A percentile compares a stretch with the other conserved stretches of the same genome.
phyloP scores from a whole-genome alignment of 441 rosid species.

The Gossypium davidsonii region DNA sequence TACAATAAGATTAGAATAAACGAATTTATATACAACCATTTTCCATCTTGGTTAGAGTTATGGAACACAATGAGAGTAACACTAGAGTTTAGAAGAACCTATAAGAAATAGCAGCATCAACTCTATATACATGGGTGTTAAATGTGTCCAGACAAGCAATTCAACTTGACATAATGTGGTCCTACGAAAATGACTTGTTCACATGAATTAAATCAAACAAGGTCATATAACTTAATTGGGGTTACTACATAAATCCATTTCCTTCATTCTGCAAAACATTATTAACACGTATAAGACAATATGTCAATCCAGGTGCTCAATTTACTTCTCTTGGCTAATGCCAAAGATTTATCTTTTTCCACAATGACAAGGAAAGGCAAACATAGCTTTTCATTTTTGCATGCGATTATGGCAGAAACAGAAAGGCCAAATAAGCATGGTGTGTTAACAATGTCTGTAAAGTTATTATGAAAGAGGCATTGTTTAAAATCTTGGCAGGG shows the following conservation, averaged over 20 bases:
- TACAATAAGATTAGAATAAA: conserved; percentile 24
- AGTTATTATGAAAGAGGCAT: neutral
- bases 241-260: neutral
- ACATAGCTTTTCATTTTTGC: neutral
- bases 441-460: neutral
- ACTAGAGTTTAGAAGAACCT: neutral
- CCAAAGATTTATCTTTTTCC: neutral
- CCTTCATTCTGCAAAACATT: neutral
- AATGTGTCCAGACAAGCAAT: neutral
- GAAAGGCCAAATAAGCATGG: neutral
- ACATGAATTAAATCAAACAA: conserved; percentile 1
- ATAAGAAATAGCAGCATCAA: neutral
- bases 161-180: neutral
- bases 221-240: neutral
- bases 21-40: conserved; percentile 11
- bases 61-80: neutral
- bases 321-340: neutral
- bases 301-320: neutral
- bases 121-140: neutral
- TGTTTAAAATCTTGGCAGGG: neutral
- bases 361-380: neutral
- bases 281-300: neutral
- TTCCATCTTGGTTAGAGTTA: neutral
- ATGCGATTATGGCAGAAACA: neutral
- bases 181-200: neutral